A percentile compares a stretch with the other conserved stretches of the same genome.
Conservation (phyloP, 2,329 filamentous ascomycete species). For the Capronia epimyces region DNA sequence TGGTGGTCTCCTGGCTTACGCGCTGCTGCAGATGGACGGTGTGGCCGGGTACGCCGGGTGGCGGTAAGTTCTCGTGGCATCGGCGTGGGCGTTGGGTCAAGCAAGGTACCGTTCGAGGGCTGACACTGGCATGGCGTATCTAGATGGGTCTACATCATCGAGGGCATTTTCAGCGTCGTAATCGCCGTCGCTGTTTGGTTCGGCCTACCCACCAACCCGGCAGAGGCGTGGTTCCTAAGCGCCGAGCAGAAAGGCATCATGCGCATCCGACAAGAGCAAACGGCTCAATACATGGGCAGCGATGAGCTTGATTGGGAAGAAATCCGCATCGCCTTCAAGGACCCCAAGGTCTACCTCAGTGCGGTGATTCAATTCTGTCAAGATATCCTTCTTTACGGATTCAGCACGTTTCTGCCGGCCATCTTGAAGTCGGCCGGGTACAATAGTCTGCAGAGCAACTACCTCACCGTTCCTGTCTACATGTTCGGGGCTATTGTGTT, state of each 20-base stretch:
- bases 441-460: constrained; percentile 46
- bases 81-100: constrained; percentile 29
- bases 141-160: constrained; percentile 25
- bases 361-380: constrained; percentile 49
- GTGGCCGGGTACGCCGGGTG: constrained; percentile 39
- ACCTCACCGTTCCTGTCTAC: constrained; percentile 55
- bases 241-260: constrained; percentile 49
- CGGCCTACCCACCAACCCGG: constrained; percentile 29
- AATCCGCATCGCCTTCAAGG: constrained; percentile 44
- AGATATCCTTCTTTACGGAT: constrained; percentile 52
- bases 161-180: constrained; percentile 13
- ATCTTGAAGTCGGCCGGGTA: constrained; percentile 52
- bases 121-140: constrained; percentile 39
- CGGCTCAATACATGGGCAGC: constrained; percentile 47
- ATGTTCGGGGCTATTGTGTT: constrained; percentile 46
- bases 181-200: constrained; percentile 32
- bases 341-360: constrained; percentile 50
- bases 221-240: constrained; percentile 32
- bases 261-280: constrained; percentile 43
- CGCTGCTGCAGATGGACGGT: constrained; percentile 45
- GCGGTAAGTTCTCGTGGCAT: constrained; percentile 11
- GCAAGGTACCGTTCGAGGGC: constrained; percentile 20
- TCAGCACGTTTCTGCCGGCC: constrained; percentile 53
- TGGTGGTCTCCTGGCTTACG: constrained; percentile 26
- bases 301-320: constrained; percentile 50